Evolutionary conservation across 768 basidiomycete species (phyloP).

Genomic region (Mycena galopus): DNA sequence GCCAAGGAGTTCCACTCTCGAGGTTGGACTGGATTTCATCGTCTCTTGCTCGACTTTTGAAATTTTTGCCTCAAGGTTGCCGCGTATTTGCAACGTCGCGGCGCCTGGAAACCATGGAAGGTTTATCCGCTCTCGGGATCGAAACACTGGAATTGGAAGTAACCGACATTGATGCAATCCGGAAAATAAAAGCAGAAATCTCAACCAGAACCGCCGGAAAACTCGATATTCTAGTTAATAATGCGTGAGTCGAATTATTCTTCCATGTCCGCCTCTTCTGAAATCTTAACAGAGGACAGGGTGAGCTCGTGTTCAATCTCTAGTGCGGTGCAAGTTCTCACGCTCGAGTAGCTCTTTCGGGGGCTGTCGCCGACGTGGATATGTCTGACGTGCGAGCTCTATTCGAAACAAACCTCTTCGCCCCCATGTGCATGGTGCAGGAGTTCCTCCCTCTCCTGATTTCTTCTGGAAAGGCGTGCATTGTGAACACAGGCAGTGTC

Average conservation of each 20-base stretch:
- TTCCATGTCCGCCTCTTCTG: neutral
- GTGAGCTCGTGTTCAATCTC: neutral
- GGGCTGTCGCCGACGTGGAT: neutral
- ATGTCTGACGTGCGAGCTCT: neutral
- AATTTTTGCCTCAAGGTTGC: neutral
- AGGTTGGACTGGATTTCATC: neutral
- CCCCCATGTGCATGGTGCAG: neutral
- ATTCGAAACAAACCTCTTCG: neutral
- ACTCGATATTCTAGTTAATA: too few species aligned
- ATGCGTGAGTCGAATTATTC: neutral
- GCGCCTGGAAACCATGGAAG: constrained; percentile 36
- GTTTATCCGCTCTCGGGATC: constrained; percentile 29
- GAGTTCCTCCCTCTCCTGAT: neutral
- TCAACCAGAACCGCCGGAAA: constrained; percentile 2
- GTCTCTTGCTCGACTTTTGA: neutral
- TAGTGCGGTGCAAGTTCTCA: neutral
- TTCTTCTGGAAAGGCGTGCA: neutral
- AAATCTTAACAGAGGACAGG: neutral
- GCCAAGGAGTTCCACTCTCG: neutral
- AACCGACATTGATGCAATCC: constrained; percentile 19
- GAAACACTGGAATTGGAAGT: constrained; percentile 41
- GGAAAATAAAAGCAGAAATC: neutral
- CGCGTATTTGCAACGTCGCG: constrained; percentile 44
- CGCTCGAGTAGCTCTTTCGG: neutral
- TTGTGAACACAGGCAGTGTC: neutral